Evolutionary conservation across 805 yeast genomes (phyloP), one percentile per base, ranked within the genome.

Genomic region (Metschnikowia noctiluminum): DNA sequence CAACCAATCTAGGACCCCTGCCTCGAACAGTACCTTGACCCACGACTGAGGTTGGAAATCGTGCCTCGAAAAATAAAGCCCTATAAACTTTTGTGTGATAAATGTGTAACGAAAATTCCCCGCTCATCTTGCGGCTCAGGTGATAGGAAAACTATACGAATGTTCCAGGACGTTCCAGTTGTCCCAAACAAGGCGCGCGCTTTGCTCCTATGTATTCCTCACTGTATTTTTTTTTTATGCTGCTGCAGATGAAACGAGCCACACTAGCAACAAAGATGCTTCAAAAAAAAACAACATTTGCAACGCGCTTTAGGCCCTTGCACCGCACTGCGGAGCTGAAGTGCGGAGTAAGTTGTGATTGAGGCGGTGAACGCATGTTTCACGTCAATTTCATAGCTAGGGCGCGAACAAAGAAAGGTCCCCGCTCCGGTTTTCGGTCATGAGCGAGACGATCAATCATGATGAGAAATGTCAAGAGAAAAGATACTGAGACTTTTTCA

Each of bases 351-450:
- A 28, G 13, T 16, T 28, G 38, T 30, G 32, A 12, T 3, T 30
- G 32, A 4, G 32, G 32, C 32, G 34, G 31, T 35, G 36, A 14
- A n/a, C 45, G 32, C 49, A 31, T 38, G 50, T 46, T 46, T 37
- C 50, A 32, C 14, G 35, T 28, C 35, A 35, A 43, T 45, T 45
- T 40, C 48, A 45, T 21, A n/a, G n/a, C n/a, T n/a, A 14, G 35
- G 35, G 35, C 35, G 14, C 38, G 11, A 35, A 35, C 38, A 16
- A n/a, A 16, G 12, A 35, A 35, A 35, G 21, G n/a, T 6, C 38
- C 15, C 38, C 38, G 40, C 28, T 26, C 5, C 12, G 5, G 13
- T 30, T 30, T 30, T 30, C 13, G 13, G 12, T 30, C 10, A 3
- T 12, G 13, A 30, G 21, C 21, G 21, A 21, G 21, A 21, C 21